Base-by-base conservation (phyloP, 2,329 filamentous ascomycete genomes). In the Apiospora malaysiana region DNA sequence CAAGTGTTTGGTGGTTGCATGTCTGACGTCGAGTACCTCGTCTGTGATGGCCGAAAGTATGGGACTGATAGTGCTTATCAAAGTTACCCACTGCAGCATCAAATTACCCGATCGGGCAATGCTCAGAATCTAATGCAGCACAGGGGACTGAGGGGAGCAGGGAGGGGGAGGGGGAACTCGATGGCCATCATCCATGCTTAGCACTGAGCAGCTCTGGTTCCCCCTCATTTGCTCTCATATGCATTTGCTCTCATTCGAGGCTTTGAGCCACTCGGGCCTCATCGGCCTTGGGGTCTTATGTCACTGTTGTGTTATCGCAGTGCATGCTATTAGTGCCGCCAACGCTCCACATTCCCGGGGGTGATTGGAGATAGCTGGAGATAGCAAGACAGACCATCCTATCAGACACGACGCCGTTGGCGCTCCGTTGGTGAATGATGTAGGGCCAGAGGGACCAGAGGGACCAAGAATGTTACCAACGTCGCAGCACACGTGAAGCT, bases 301-400 rank as follows among this genome's bases (percentile, higher is more conserved):
- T 63, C 56, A 63, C 56, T 32, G 56, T 63, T 63, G 56, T 63
- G 56, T 63, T 63, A 63, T 63, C 56, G 56, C 14, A 63, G 32
- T 63, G 56, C 56, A 63, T 63, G n/a, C n/a, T n/a, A 18, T 40
- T 63, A 63, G 56, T 63, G 18, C 56, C 56, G 56, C 27, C 56
- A 18, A 23, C 56, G 56, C 27, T 63, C 56, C 56, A 63, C 56
- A 63, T 63, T 9, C 9, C 18, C 27, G 32, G 56, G 49, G 56
- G 56, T 63, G 56, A 63, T 63, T 63, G 56, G 56, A 37, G 56
- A 63, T 63, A 63, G 56, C 56, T 63, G 56, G 56, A 63, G 56
- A 63, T 63, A 63, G 56, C 56, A 63, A 45, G 32, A 12, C 56
- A 63, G 18, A 21, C 56, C 32, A 40, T n/a, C 56, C 56, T 63